Base-by-base conservation (phyloP, 768 basidiomycete genomes). In the Lactarius quietus region DNA sequence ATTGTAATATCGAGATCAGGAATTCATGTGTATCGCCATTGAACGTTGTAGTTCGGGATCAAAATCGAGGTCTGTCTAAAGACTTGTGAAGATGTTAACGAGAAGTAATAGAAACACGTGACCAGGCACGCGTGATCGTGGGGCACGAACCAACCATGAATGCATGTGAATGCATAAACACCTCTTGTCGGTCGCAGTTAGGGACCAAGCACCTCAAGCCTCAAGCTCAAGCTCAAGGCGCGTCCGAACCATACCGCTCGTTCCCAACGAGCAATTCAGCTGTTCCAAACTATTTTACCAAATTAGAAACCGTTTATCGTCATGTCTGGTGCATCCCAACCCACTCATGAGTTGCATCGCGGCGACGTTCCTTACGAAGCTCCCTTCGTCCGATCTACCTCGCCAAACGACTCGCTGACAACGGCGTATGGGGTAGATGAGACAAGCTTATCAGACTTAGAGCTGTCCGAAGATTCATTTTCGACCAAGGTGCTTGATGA, bases 351-450 rank as follows among this genome's bases (percentile, higher is more conserved):
- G 45, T 54, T 61, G 17, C 65, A 73, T 54, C 69, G 71, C 18
- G 70, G 69, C 33, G 70, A 73, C 53, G 66, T 73, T 17, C 71
- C 72, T 2, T 82, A 82, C 64, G 81, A 77, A 36, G 75, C 81
- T 1, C 81, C 81, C 3, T 73, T 82, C 63, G 76, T 82, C 26
- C 78, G 81, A 39, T 76, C 78, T 9, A 77, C 80, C 6, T 82
- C 81, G 3, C 82, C 81, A 35, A 78, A 79, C 9, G 80, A 78
- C 58, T 80, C 81, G 17, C 75, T 82, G 57, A 81, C 78, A 41
- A 82, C 81, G 48, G 74, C 78, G n/a, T 82, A 82, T 36, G 79
- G 77, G 8, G 73, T 73, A 18, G 82, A 82, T 69, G 79, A 81
- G 67, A 81, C 82, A n/a, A 70, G 69, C 41, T 72, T 72, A n/a